Evolutionary conservation across 192 early-diverging fungal genomes (phyloP).

Genomic region (Coemansia javaensis): DNA sequence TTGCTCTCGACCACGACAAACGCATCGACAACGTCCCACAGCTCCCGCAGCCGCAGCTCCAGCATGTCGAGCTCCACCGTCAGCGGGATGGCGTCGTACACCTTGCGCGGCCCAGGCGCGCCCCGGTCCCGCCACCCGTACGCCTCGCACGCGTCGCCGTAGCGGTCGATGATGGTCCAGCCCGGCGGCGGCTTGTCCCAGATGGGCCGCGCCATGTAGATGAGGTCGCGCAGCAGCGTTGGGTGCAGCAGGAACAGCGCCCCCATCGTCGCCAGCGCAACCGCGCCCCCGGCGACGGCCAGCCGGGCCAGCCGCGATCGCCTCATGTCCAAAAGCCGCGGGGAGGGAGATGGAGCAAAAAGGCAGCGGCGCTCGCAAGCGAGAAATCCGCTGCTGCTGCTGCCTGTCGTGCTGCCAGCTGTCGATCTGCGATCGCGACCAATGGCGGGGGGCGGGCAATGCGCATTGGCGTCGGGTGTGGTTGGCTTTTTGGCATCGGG

Average conservation of each 20-base stretch:
- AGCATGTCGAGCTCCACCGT: conserved; percentile 62
- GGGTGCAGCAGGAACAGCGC: not conserved
- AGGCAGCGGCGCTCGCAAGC: no score
- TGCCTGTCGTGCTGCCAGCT: no score
- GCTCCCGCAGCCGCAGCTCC: conserved; percentile 54
- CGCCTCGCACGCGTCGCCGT: conserved; percentile 41
- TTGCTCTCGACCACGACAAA: conserved; percentile 59
- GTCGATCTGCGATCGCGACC: no score
- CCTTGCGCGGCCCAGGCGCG: conserved; percentile 2
- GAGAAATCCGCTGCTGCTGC: no score
- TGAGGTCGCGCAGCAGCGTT: conserved; percentile 20
- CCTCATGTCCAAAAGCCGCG: no score
- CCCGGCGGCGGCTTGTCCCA: conserved; percentile 28
- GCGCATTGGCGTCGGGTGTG: no score
- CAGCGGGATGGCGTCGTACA: conserved; percentile 61
- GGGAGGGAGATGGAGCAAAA: no score
- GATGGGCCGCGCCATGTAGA: conserved; percentile 47
- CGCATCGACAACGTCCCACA: conserved; percentile 55
- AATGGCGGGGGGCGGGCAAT: no score
- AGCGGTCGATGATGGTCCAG: conserved; percentile 43
- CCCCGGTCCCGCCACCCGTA: conserved; percentile 49
- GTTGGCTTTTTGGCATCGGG: no score
- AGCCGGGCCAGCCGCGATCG: no score
- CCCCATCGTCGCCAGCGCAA: no score
- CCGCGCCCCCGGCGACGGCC: no score